Evolutionary conservation across 306 rosid genomes (phyloP).

Genomic region (Casuarina cunninghamiana): DNA sequence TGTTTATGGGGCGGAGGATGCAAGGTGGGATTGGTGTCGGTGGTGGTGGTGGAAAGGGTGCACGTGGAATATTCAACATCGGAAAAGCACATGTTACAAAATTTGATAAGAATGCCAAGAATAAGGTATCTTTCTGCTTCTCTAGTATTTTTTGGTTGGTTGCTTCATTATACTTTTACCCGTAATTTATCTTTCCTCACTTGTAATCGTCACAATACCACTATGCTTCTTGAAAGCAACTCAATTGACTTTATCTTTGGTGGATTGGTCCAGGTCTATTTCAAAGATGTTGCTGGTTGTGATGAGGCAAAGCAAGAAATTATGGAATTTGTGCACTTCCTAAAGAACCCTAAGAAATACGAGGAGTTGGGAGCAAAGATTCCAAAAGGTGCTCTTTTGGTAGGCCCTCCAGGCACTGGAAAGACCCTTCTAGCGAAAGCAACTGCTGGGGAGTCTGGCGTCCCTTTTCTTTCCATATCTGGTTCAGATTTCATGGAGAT

Average conservation of each 20-base stretch:
- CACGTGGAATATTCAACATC: conserved; percentile 89
- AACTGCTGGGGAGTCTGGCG: conserved; percentile 96
- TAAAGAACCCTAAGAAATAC: conserved; percentile 86
- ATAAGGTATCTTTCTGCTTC: conserved; percentile 55
- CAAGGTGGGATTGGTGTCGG: conserved; percentile 88
- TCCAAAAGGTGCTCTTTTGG: conserved; percentile 95
- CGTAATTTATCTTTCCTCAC: conserved; percentile 5
- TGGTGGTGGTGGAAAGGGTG: conserved; percentile 68
- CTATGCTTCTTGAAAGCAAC: conserved; percentile 4
- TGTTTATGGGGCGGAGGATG: conserved; percentile 74
- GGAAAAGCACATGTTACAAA: conserved; percentile 85
- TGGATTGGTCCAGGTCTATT: conserved; percentile 54
- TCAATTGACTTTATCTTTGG: conserved; percentile 12
- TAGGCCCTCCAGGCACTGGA: conserved; percentile 98
- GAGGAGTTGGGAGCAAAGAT: conserved; percentile 96
- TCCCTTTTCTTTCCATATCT: conserved; percentile 89
- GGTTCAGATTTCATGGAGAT: conserved; percentile 97
- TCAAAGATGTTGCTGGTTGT: conserved; percentile 96
- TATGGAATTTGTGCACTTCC: conserved; percentile 98
- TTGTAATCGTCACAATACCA: not conserved
- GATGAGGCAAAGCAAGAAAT: conserved; percentile 97
- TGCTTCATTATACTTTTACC: conserved; percentile 11
- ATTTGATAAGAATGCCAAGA: conserved; percentile 88
- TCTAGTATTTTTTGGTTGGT: not conserved
- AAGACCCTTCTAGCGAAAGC: conserved; percentile 98